phyloP scores from a whole-genome alignment of 1,284 basidiomycete genomes.

The Peniophora sp. region DNA sequence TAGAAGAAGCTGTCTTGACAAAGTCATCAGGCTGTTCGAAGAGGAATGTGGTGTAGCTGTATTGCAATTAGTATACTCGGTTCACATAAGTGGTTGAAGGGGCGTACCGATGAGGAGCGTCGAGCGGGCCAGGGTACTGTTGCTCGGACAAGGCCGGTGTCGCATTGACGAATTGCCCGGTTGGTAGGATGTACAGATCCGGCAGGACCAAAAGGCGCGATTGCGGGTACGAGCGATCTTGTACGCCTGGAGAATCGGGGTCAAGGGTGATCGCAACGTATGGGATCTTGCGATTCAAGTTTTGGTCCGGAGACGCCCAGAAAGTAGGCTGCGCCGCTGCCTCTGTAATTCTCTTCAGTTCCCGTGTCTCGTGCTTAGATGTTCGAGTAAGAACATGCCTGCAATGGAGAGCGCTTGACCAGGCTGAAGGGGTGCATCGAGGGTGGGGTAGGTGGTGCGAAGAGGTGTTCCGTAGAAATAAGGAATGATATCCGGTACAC shows the following conservation, averaged over 20 bases:
- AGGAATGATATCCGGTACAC: background rate
- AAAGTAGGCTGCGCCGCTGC: background rate
- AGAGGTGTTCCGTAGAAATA: background rate
- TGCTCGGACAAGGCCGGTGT: background rate
- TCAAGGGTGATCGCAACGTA: background rate
- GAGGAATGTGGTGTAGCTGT: background rate
- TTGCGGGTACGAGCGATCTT: background rate
- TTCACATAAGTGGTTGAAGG: background rate
- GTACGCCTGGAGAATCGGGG: background rate
- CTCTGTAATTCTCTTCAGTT: background rate
- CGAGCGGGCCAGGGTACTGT: background rate
- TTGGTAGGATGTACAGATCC: background rate
- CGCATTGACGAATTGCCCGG: background rate
- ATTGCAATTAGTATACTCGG: background rate
- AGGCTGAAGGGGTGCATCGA: background rate
- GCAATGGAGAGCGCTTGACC: background rate
- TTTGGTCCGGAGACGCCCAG: background rate
- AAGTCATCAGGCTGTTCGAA: background rate
- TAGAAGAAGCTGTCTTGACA: background rate
- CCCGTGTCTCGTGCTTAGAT: background rate
- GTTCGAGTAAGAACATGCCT: background rate
- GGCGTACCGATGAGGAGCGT: background rate
- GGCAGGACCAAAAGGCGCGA: background rate
- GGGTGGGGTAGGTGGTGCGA: background rate
- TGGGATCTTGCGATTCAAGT: background rate